Base-by-base conservation (phyloP, 495 filamentous ascomycete species). In the Endocarpon pusillum region DNA sequence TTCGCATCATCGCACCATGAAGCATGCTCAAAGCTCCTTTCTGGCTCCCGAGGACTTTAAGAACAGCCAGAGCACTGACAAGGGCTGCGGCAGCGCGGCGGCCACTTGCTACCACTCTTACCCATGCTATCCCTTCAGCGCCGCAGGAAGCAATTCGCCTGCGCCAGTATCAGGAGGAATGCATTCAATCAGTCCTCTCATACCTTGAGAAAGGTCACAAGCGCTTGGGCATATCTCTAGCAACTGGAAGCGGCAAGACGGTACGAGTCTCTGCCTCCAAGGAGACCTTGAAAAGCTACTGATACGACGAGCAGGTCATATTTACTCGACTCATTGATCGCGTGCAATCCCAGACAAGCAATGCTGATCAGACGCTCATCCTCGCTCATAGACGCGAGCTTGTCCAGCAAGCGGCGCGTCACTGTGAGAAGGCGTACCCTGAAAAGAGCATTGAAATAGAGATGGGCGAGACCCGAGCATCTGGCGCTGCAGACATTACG, bases 261-360 rank as follows among this genome's bases (percentile, higher is more conserved):
- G 84, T 83, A 56, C 26, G 61, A 42, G 16, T 33, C 18, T 7
- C 4, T 32, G 11, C 11, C 35, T 10, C 21, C 17, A n/a, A n/a
- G n/a, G n/a, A n/a, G n/a, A n/a, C 6, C n/a, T 19, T 24, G 19
- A 33, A 14, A n/a, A 4, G 10, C 6, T 18, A 42, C 7, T 35
- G 17, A 35, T 16, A 11, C 35, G 34, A 31, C n/a, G 41, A 32
- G 19, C 20, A 84, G 79, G 75, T 97, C 43, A 84, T 99, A 40
- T 99, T 99, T 62, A 96, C 86, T 4, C 82, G 93, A 41, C 65
- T 99, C 7, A 94, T 99, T 32, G 72, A 76, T 35, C 80, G 81
- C 29, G 59, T 94, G 32, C 57, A 62, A 33, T 54, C 75, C 4
- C 60, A 51, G n/a, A 55, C 62, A 28, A 49, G 64, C 21, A 42